Base-by-base conservation (phyloP, 106 monocot genomes). In the Posidonia australis region DNA sequence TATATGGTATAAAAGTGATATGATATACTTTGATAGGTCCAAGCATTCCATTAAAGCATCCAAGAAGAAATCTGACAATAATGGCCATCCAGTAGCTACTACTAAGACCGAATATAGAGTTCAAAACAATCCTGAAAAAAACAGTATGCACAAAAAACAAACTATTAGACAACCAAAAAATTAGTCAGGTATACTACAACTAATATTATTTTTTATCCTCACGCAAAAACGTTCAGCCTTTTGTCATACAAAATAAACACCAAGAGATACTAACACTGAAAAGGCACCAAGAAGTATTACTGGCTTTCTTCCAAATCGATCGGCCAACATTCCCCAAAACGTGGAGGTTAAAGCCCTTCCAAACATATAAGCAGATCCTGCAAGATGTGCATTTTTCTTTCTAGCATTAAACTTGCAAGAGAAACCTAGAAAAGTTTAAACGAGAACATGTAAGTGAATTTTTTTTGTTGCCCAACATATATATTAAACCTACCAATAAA, bases 401-500 rank as follows among this genome's bases (percentile, higher is more conserved):
- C n/a, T n/a, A n/a, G n/a, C n/a, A n/a, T n/a, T n/a, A n/a, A n/a
- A n/a, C n/a, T n/a, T n/a, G n/a, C n/a, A n/a, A n/a, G n/a, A n/a
- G n/a, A n/a, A n/a, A n/a, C n/a, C n/a, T n/a, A n/a, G n/a, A n/a
- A n/a, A n/a, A n/a, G n/a, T n/a, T n/a, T n/a, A n/a, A n/a, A n/a
- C n/a, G n/a, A n/a, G n/a, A n/a, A n/a, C n/a, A n/a, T n/a, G n/a
- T n/a, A n/a, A n/a, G n/a, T n/a, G n/a, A n/a, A n/a, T n/a, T n/a
- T n/a, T n/a, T n/a, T n/a, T n/a, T n/a, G n/a, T n/a, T n/a, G n/a
- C n/a, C n/a, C n/a, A n/a, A n/a, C n/a, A n/a, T n/a, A n/a, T n/a
- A n/a, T n/a, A n/a, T n/a, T 5, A 9, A 11, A 26, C 76, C 54
- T 30, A 80, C 76, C 80, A 13, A 80, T 76, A 69, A 76, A 80